Evolutionary conservation across 2,329 filamentous ascomycete genomes (phyloP), one percentile per base, ranked within the genome.

Genomic region (Colletotrichum costaricense): DNA sequence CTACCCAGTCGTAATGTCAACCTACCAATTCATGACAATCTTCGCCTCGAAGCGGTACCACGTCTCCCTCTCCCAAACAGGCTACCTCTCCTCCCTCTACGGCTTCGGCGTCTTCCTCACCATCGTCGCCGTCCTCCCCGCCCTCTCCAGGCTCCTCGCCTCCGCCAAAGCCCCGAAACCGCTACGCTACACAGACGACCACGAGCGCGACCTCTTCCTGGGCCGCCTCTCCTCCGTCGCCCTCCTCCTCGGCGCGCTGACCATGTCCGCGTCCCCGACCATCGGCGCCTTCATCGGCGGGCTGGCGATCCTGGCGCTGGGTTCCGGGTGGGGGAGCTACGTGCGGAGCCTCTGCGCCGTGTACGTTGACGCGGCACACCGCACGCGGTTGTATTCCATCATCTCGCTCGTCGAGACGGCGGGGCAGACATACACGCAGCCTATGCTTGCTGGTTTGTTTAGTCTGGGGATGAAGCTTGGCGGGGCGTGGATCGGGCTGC

Each of bases 21-120:
- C 72, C 42, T 46, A 33, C 28, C 72, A 71, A 19, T 68, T 72
- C 73, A 77, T 82, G 73, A 63, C 76, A 14, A 78, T 80, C 22
- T 82, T 79, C 67, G 75, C 76, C 28, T 81, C 80, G 2, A 81
- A 80, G 59, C 76, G 80, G 4, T 82, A 79, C 35, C 65, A 76
- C 56, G 77, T 81, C 42, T 77, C 75, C 3, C 63, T 82, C 19
- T 76, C 76, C 2, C 72, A 81, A 22, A 81, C 80, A 1, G 80
- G 80, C 1, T 81, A 80, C 49, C 69, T 82, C 14, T 80, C 79
- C 69, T 77, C 78, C 28, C 28, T 75, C 7, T 82, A 81, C n/a
- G 80, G 80, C 56, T 30, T 78, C 6, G 75, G 76, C 4, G 77
- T 78, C 46, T 69, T 80, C 22, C 46, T 77, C 22, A 74, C 78